These are phyloP conservation scores for Exidia glandulosa DNA, from an alignment of 768 basidiomycete species.

Conservation along the genomic window DNA sequence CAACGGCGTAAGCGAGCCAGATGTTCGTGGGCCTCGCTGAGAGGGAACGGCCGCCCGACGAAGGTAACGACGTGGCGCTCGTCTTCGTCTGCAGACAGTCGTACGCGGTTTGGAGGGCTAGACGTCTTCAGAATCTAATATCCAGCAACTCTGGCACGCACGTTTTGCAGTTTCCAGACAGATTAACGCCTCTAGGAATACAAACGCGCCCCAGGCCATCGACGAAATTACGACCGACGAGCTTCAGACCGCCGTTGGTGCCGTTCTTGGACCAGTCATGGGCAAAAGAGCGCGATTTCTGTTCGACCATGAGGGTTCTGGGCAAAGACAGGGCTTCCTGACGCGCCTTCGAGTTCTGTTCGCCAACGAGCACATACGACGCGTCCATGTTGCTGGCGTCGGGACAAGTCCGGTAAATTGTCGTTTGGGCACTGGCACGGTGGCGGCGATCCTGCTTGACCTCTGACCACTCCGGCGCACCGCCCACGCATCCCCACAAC, in stretches of 20 bases:
- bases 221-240: slow-evolving; percentile 70
- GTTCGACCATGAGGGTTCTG: background rate
- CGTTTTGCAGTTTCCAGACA: slow-evolving; percentile 79
- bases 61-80: slow-evolving; percentile 62
- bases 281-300: slow-evolving; percentile 43
- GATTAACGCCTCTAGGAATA: slow-evolving; percentile 72
- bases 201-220: slow-evolving; percentile 75
- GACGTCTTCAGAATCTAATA: background rate
- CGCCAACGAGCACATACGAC: background rate
- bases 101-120: background rate
- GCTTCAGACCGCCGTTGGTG: slow-evolving; percentile 44
- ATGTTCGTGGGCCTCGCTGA: slow-evolving; percentile 80
- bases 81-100: slow-evolving; percentile 34
- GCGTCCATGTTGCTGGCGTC: background rate
- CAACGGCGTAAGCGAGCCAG: slow-evolving; percentile 70
- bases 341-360: background rate
- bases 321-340: background rate
- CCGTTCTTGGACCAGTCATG: slow-evolving; percentile 59
- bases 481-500: no score
- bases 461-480: background rate
- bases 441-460: no score
- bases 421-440: no score
- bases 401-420: background rate
- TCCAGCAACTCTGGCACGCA: slow-evolving; percentile 23
- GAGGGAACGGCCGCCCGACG: slow-evolving; percentile 82